Conservation (phyloP, 257 asterid species). For the Nicotiana knightiana region DNA sequence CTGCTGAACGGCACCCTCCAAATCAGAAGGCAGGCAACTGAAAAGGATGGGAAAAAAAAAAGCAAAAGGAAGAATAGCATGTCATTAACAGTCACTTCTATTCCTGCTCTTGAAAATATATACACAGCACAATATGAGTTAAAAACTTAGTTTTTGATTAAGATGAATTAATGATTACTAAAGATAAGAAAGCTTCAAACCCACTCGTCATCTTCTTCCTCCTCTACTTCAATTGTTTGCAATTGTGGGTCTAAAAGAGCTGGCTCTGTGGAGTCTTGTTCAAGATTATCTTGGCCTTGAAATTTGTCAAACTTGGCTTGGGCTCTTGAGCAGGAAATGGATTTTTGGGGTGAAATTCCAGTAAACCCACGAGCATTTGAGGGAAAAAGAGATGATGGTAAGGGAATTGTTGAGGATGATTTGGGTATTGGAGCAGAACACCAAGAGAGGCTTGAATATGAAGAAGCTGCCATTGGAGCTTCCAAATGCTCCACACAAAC, state of each 20-base stretch:
- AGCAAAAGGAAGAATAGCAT: background rate
- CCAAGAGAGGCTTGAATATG: constrained; percentile 28
- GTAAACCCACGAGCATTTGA: constrained; percentile 6
- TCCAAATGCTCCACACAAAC: background rate
- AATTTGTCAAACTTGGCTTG: constrained; percentile 78
- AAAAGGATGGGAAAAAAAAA: constrained; percentile 14
- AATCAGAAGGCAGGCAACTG: constrained; percentile 90
- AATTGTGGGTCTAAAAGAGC: constrained; percentile 18
- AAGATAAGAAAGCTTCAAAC: background rate
- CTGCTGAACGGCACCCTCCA: constrained; percentile 94
- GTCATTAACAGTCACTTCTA: background rate
- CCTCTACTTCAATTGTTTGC: constrained; percentile 14
- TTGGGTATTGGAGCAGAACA: constrained; percentile 32
- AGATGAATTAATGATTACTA: background rate
- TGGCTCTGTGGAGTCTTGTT: constrained; percentile 7
- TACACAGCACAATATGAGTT: background rate
- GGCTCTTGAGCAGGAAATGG: constrained; percentile 24
- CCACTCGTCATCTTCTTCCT: constrained; percentile 82
- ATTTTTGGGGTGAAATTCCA: constrained; percentile 24
- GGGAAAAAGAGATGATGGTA: constrained; percentile 18
- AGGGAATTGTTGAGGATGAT: constrained; percentile 24
- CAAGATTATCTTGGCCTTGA: constrained; percentile 42
- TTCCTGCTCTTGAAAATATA: background rate
- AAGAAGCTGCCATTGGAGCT: constrained; percentile 50
- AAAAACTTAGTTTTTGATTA: background rate